Evolutionary conservation across 148 eudicot genomes (phyloP), one percentile per base, ranked within the genome.

Genomic region (Camellia lanceoleosa): DNA sequence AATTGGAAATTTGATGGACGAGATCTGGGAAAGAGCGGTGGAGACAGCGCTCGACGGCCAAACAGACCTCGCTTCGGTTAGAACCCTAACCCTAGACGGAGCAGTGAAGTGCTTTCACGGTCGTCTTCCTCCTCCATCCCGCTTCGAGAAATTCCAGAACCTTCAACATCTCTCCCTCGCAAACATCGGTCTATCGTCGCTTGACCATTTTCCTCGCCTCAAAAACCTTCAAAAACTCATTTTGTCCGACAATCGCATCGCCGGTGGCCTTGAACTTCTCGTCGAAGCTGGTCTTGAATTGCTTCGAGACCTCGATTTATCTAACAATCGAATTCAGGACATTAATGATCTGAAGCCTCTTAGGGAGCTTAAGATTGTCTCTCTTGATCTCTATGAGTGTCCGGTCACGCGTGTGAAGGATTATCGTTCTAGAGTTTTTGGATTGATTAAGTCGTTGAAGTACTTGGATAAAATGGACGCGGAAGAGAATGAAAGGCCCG

Each of bases 1-100:
- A 30, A 30, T 30, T 30, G 38, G 38, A 30, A 30, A 30, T 30
- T 71, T 77, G 81, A 95, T 95, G 98, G 98, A 95, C 77, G 96
- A 93, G 92, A 93, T 95, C 89, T 95, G 98, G 98, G 97, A 93
- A 80, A 86, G 88, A 44, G 97, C 98, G 77, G 98, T 95, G 63
- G 94, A 88, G 68, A 88, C 92, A 82, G 98, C 98, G 76, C 82
- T 93, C 42, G 98, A 95, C 80, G 97, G 98, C 60, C 82, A 90
- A 80, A 88, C 82, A 5, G 93, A 95, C 68, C 67, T 75, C 44
- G 76, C 80, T 12, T 80, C 89, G 20, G 90, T 88, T 1, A 77
- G 87, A 77, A 86, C 86, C 79, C 81, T 95, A 81, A 95, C 98
- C 83, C 90, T 95, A 43, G 98, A 95, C 92, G 94, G 98, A 19